phyloP scores from a whole-genome alignment of 2,329 filamentous ascomycete species.

The Zasmidium angulare region DNA sequence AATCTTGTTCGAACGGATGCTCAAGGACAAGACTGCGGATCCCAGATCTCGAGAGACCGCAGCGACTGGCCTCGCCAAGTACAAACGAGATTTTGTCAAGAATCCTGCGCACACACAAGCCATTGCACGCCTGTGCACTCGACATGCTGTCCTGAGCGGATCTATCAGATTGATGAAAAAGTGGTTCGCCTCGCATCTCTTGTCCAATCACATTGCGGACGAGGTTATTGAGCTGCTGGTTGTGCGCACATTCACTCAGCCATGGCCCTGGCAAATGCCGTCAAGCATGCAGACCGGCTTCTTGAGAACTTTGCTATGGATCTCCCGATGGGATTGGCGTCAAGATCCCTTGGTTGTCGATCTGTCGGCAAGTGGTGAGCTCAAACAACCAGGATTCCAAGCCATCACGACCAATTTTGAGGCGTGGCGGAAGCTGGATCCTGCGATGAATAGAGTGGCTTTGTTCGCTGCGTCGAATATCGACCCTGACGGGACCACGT shows the following conservation, averaged over 20 bases:
- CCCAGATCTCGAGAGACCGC: constrained; percentile 67
- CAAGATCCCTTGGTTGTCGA: constrained; percentile 79
- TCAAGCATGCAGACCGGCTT: constrained; percentile 78
- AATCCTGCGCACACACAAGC: constrained; percentile 79
- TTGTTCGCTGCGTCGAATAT: constrained; percentile 79
- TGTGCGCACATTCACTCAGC: constrained; percentile 73
- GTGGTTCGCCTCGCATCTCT: constrained; percentile 84
- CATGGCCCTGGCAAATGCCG: constrained; percentile 77
- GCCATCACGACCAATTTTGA: constrained; percentile 70
- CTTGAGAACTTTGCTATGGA: constrained; percentile 72
- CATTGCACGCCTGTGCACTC: constrained; percentile 75
- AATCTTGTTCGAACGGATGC: constrained; percentile 71
- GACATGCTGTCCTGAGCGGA: constrained; percentile 74
- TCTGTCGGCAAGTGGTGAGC: constrained; percentile 44
- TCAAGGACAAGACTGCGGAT: constrained; percentile 70
- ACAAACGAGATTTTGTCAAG: constrained; percentile 70
- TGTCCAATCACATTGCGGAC: constrained; percentile 71
- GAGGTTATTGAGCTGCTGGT: constrained; percentile 85
- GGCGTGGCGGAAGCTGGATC: constrained; percentile 84
- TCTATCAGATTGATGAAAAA: constrained; percentile 82
- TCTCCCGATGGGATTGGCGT: constrained; percentile 91
- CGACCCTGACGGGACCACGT: constrained; percentile 75
- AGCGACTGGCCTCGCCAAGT: constrained; percentile 66
- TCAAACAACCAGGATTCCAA: constrained; percentile 61
- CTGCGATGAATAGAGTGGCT: constrained; percentile 78